These are phyloP conservation scores for Kluyveromyces starmeri DNA, from an alignment of 805 yeast genomes.

Conservation along the genomic window DNA sequence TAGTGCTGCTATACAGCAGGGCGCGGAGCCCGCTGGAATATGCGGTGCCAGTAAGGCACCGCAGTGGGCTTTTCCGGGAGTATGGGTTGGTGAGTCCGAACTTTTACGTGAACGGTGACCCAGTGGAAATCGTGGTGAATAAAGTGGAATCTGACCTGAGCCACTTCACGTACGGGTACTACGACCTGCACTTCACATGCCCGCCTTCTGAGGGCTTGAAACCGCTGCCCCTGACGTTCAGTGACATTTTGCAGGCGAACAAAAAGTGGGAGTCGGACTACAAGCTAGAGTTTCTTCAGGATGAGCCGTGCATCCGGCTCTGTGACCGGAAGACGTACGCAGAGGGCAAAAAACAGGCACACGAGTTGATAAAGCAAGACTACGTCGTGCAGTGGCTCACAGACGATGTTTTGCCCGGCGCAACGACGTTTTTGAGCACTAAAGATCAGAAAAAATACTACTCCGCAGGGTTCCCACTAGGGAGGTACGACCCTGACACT, in stretches of 20 bases:
- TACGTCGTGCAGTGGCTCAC: conserved; percentile 78
- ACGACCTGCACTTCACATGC: conserved; percentile 73
- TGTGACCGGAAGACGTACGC: conserved; percentile 59
- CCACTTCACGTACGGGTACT: conserved; percentile 67
- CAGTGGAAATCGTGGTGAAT: conserved; percentile 62
- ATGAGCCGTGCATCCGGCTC: conserved; percentile 52
- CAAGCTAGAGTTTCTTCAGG: conserved; percentile 53
- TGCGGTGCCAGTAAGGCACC: neutral
- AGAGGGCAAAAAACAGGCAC: conserved; percentile 46
- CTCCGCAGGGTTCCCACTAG: conserved; percentile 81
- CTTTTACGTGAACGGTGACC: conserved; percentile 42
- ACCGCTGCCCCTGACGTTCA: conserved; percentile 59
- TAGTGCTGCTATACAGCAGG: neutral
- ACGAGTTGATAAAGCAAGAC: conserved; percentile 51
- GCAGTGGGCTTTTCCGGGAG: neutral
- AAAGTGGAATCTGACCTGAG: conserved; percentile 67
- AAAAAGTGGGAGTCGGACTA: conserved; percentile 70
- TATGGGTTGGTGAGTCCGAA: conserved; percentile 26
- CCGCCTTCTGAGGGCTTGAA: conserved; percentile 48
- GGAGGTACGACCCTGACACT: conserved; percentile 44
- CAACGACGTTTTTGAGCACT: conserved; percentile 65
- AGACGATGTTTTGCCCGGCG: conserved; percentile 74
- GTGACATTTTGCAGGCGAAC: conserved; percentile 76
- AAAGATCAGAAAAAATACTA: conserved; percentile 58
- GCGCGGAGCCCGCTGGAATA: neutral